Evolutionary conservation across 495 filamentous ascomycete species (phyloP).

Genomic region (Neurospora tetraspora): DNA sequence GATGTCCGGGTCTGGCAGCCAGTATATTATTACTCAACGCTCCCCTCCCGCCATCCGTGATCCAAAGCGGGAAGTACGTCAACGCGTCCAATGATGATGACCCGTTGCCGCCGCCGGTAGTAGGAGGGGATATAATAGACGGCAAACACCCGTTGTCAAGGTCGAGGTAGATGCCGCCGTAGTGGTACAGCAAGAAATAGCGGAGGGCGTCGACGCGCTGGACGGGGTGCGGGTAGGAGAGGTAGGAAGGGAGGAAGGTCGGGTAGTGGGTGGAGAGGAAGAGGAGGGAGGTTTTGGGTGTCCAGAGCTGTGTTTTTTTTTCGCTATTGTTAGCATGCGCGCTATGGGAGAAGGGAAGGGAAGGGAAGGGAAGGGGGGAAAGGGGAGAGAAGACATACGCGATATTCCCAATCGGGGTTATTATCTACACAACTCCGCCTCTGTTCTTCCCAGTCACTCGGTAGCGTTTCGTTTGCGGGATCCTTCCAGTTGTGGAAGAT

Average conservation of each 20-base stretch:
- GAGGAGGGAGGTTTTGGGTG: conserved; percentile 60
- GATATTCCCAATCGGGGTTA: conserved; percentile 74
- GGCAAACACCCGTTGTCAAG: conserved; percentile 58
- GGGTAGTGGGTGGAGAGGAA: conserved; percentile 71
- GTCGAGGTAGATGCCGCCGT: conserved; percentile 82
- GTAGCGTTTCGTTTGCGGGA: conserved; percentile 47
- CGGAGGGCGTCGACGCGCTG: conserved; percentile 82
- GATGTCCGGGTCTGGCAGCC: conserved; percentile 69
- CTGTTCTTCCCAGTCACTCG: conserved; percentile 59
- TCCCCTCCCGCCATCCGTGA: conserved; percentile 69
- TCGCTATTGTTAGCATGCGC: not conserved
- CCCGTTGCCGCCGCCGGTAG: not conserved
- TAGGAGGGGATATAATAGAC: not conserved
- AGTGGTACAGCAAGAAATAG: conserved; percentile 78
- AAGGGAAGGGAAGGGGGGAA: not conserved
- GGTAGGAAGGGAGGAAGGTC: conserved; percentile 80
- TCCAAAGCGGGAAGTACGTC: conserved; percentile 71
- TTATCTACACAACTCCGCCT: conserved; percentile 67
- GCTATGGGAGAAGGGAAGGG: not conserved
- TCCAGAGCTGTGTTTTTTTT: conserved; percentile 69
- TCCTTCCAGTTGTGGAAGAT: conserved; percentile 59
- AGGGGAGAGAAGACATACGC: conserved; percentile 35
- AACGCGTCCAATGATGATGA: conserved; percentile 36
- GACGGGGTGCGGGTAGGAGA: conserved; percentile 70
- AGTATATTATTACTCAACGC: conserved; percentile 89